Evolutionary conservation across 441 rosid species (phyloP).

Genomic region (Populus hybrid): DNA sequence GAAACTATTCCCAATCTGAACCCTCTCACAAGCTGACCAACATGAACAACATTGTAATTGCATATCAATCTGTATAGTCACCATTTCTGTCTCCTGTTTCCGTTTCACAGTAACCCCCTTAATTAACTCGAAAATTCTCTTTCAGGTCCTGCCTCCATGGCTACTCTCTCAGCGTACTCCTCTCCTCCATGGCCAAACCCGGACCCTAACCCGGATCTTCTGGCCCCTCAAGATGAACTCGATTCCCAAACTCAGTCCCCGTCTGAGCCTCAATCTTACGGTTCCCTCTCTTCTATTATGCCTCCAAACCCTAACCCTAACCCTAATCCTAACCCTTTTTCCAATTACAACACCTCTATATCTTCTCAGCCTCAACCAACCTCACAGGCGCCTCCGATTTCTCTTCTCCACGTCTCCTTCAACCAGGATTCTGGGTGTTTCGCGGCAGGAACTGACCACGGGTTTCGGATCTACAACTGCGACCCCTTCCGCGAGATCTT

Average conservation of each 20-base stretch:
- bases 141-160: slow-evolving; percentile 33
- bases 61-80: background rate
- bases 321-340: slow-evolving; percentile 19
- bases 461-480: slow-evolving; percentile 87
- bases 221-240: slow-evolving; percentile 27
- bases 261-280: slow-evolving; percentile 38
- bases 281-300: slow-evolving; percentile 38
- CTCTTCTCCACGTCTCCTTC: slow-evolving; percentile 45
- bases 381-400: slow-evolving; percentile 17
- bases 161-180: slow-evolving; percentile 65
- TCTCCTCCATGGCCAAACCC: slow-evolving; percentile 57
- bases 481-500: slow-evolving; percentile 94
- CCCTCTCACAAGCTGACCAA: background rate
- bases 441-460: slow-evolving; percentile 73
- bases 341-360: background rate
- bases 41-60: background rate
- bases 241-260: slow-evolving; percentile 35
- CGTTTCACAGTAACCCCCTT: background rate
- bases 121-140: background rate
- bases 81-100: background rate
- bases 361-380: slow-evolving; percentile 19
- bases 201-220: slow-evolving; percentile 28
- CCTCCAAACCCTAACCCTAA: slow-evolving; percentile 21
- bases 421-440: slow-evolving; percentile 81
- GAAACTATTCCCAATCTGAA: slow-evolving; percentile 2